Conservation (phyloP, 495 filamentous ascomycete species). For the Stereocaulon alpinum region DNA sequence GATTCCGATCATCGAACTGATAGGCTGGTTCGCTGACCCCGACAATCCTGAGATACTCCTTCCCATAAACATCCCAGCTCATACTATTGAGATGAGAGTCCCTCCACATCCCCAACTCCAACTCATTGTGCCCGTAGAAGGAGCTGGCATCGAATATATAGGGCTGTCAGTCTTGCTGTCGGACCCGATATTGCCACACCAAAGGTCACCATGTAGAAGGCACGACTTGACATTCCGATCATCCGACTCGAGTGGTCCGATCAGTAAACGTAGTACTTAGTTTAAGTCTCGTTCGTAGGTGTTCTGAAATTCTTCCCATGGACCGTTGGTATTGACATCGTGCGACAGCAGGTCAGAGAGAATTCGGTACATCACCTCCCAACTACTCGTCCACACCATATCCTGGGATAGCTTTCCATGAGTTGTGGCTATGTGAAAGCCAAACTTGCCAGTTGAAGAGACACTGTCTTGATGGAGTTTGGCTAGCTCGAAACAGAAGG, state of each 20-base stretch:
- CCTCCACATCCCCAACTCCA: constrained; percentile 28
- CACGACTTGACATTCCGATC: constrained; percentile 31
- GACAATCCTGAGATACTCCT: constrained; percentile 19
- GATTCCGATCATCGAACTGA: constrained; percentile 28
- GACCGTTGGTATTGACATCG: constrained; percentile 26
- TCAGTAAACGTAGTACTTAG: constrained; percentile 32
- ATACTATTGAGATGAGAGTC: not conserved
- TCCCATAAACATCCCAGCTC: constrained; percentile 27
- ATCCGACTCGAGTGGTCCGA: constrained; percentile 32
- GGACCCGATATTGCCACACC: constrained; percentile 36
- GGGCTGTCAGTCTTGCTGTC: constrained; percentile 23
- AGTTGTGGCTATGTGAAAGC: constrained; percentile 15
- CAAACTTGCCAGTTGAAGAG: constrained; percentile 18
- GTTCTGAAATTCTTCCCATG: constrained; percentile 22
- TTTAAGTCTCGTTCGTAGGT: constrained; percentile 21
- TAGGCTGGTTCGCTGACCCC: constrained; percentile 20
- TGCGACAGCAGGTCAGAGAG: constrained; percentile 19
- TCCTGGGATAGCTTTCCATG: constrained; percentile 16
- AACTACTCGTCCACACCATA: constrained; percentile 23
- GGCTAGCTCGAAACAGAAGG: constrained; percentile 1
- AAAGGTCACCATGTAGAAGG: constrained; percentile 40
- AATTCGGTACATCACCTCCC: constrained; percentile 33
- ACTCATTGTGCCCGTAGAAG: constrained; percentile 42
- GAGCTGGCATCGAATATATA: constrained; percentile 37
- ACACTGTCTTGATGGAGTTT: constrained; percentile 11